These are phyloP conservation scores for Globomyces sp. DNA, from an alignment of 371 early-diverging fungal species.

Conservation along the genomic window DNA sequence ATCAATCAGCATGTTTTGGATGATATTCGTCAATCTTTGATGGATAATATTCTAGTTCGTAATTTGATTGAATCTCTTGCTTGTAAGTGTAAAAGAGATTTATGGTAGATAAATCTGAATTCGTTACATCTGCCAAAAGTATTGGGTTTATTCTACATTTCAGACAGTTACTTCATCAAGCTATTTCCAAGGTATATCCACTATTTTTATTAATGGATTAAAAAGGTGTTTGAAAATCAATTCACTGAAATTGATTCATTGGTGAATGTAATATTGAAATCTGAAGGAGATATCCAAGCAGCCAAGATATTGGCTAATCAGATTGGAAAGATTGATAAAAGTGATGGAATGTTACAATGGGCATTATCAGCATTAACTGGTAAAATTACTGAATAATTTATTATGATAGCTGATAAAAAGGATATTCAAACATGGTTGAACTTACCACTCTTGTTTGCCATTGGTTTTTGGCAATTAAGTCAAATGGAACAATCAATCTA, in stretches of 20 bases:
- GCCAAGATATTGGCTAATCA: constrained; percentile 10
- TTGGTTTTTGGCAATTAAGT: too few species aligned
- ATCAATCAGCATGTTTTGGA: too few species aligned
- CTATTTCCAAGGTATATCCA: not conserved
- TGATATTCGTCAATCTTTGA: too few species aligned
- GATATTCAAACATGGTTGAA: too few species aligned
- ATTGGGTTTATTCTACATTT: constrained; percentile 30
- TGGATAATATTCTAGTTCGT: too few species aligned
- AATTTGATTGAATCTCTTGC: too few species aligned
- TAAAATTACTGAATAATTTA: not conserved
- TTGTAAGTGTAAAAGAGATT: too few species aligned
- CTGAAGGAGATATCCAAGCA: not conserved
- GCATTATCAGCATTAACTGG: constrained; percentile 12
- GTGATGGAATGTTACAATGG: constrained; percentile 17
- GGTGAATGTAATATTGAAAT: not conserved
- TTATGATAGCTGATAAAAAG: too few species aligned
- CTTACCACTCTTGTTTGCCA: too few species aligned
- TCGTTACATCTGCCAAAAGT: constrained; percentile 5
- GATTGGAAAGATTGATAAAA: not conserved
- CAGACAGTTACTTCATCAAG: constrained; percentile 13
- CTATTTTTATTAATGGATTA: too few species aligned
- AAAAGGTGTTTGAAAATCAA: not conserved
- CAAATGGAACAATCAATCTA: not conserved
- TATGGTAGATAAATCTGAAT: too few species aligned
- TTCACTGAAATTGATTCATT: not conserved